A percentile compares a stretch with the other conserved stretches of the same genome.
Evolutionary conservation across 371 early-diverging fungal species (phyloP).

Genomic region (Cokeromyces recurvatus): DNA sequence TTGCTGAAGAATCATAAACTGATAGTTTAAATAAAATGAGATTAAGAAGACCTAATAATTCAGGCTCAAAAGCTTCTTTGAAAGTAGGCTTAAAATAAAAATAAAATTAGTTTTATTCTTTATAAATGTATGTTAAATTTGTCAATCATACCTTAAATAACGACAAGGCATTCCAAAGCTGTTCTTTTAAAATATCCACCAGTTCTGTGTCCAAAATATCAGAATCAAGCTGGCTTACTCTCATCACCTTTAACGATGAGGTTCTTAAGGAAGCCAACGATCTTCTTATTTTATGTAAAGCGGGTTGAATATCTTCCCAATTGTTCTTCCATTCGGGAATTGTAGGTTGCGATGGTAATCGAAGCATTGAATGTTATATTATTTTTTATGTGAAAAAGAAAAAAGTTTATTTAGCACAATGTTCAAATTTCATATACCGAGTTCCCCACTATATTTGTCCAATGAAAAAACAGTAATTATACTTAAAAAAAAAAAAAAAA

Average conservation of each 20-base stretch:
- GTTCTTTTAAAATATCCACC: conserved; percentile 70
- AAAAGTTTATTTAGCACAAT: too few species aligned
- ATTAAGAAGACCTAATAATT: conserved; percentile 51
- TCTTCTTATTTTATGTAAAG: conserved; percentile 46
- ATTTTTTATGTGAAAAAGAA: too few species aligned
- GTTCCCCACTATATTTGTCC: too few species aligned
- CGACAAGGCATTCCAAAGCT: conserved; percentile 59
- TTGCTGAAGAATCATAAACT: conserved; percentile 57
- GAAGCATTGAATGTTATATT: too few species aligned
- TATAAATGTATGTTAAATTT: too few species aligned
- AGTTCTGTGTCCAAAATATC: conserved; percentile 80
- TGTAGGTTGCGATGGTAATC: too few species aligned
- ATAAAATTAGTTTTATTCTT: too few species aligned
- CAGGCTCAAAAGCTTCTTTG: conserved; percentile 59
- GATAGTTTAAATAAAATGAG: conserved; percentile 60
- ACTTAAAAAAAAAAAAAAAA: too few species aligned
- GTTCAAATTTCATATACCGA: too few species aligned
- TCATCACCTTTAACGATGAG: conserved; percentile 62
- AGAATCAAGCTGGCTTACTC: conserved; percentile 87
- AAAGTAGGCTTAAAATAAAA: conserved; percentile 38
- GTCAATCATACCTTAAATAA: conserved; percentile 50
- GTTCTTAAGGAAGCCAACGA: conserved; percentile 52
- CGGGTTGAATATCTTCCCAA: conserved; percentile 55
- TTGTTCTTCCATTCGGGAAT: conserved; percentile 51
- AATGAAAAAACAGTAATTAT: too few species aligned